Percentiles rank a stretch among this genome's conserved stretches.
Evolutionary conservation across 1,284 basidiomycete species (phyloP).

Genomic region (Bjerkandera adusta): DNA sequence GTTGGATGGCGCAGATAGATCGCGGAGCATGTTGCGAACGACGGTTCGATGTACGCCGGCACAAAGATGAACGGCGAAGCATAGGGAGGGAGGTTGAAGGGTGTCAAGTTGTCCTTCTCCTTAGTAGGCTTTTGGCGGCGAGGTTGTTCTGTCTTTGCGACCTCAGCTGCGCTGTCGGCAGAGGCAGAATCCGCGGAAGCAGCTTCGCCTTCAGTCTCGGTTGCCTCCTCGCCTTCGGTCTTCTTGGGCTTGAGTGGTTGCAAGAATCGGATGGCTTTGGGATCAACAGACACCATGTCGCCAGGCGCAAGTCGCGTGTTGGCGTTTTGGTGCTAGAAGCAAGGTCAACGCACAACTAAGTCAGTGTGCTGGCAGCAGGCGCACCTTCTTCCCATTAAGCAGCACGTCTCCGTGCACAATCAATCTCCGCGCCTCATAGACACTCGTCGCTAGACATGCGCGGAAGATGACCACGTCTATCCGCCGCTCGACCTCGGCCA

Average conservation of each 20-base stretch:
- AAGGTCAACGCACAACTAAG: background rate
- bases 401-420: conserved; percentile 88
- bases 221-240: conserved; percentile 21
- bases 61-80: conserved; percentile 94
- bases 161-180: conserved; percentile 13
- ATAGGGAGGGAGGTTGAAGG: conserved; percentile 87
- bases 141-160: background rate
- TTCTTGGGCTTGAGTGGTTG: conserved; percentile 28
- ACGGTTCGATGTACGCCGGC: conserved; percentile 92
- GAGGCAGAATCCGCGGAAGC: conserved; percentile 8
- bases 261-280: conserved; percentile 78
- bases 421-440: conserved; percentile 86
- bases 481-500: conserved; percentile 88
- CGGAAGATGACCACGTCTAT: conserved; percentile 93
- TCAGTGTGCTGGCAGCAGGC: background rate
- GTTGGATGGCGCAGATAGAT: conserved; percentile 96
- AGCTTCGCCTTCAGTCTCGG: conserved; percentile 6
- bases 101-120: conserved; percentile 42
- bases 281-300: conserved; percentile 91
- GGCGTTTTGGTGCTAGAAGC: conserved; percentile 71
- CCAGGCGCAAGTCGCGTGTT: conserved; percentile 93
- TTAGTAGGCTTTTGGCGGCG: background rate
- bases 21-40: conserved; percentile 89
- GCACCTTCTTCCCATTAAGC: conserved; percentile 87
- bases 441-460: conserved; percentile 86